These are phyloP conservation scores for Tilletia horrida DNA, from an alignment of 1,284 basidiomycete genomes.

Conservation along the genomic window DNA sequence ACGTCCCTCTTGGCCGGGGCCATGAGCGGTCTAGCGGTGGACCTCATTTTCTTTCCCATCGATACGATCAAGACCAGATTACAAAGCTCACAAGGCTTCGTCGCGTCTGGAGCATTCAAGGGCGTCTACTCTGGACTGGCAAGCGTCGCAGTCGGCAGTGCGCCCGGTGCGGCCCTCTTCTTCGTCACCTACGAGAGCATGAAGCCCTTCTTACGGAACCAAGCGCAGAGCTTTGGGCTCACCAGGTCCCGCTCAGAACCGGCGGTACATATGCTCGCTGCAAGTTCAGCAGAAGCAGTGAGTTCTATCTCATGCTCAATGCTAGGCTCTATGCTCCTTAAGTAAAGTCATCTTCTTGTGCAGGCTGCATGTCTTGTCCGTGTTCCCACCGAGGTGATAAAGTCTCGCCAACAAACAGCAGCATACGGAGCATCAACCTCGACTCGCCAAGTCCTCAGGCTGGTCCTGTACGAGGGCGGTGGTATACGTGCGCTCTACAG, in stretches of 20 bases:
- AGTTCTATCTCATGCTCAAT: conserved; percentile 7
- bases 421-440: conserved; percentile 64
- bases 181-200: conserved; percentile 90
- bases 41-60: conserved; percentile 91
- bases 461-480: conserved; percentile 62
- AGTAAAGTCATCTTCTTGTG: background rate
- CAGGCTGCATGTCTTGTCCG: conserved; percentile 86
- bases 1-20: conserved; percentile 44
- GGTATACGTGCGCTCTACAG: conserved; percentile 68
- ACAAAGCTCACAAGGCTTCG: conserved; percentile 83
- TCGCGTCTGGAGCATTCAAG: conserved; percentile 78
- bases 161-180: conserved; percentile 91
- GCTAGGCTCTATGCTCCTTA: background rate
- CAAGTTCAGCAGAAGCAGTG: conserved; percentile 54
- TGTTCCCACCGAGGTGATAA: conserved; percentile 91
- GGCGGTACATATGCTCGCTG: conserved; percentile 55
- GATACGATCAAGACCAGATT: conserved; percentile 95
- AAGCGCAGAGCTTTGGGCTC: conserved; percentile 5
- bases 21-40: conserved; percentile 57
- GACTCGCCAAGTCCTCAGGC: conserved; percentile 58
- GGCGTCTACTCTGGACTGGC: conserved; percentile 93
- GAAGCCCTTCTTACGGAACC: conserved; percentile 62
- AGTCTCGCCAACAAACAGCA: conserved; percentile 75
- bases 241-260: conserved; percentile 26
- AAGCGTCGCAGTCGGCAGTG: conserved; percentile 90